A percentile compares a stretch with the other conserved stretches of the same genome.
Conservation (phyloP, 164 flowering plant genomes). For the Akebia trifoliata region DNA sequence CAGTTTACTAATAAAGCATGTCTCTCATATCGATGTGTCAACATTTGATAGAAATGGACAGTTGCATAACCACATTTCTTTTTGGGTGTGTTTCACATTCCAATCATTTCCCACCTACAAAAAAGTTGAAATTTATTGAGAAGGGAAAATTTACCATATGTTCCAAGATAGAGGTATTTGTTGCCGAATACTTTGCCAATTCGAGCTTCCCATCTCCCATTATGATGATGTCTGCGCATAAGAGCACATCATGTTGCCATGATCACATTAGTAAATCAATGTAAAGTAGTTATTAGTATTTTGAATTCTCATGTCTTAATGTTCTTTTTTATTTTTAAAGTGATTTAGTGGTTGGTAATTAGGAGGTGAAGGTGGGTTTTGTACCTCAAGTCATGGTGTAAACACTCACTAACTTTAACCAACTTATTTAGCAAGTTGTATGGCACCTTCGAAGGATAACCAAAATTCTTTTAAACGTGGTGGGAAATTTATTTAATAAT, state of each 20-base stretch:
- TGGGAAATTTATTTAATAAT: neutral
- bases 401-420: too few species aligned
- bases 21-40: too few species aligned
- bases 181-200: conserved; percentile 94
- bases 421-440: too few species aligned
- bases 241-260: neutral
- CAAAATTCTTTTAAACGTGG: neutral
- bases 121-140: neutral
- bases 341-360: too few species aligned
- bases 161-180: conserved; percentile 92
- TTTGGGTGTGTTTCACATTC: neutral
- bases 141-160: conserved; percentile 56
- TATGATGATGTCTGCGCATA: conserved; percentile 78
- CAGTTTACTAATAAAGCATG: too few species aligned
- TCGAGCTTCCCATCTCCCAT: conserved; percentile 99
- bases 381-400: too few species aligned
- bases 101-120: too few species aligned
- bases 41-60: too few species aligned
- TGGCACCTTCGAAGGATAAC: too few species aligned
- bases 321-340: too few species aligned
- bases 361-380: too few species aligned
- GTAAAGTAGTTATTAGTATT: neutral
- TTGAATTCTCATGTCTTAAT: neutral
- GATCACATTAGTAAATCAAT: neutral
- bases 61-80: conserved; percentile 19